Evolutionary conservation across 805 yeast species (phyloP), one percentile per base, ranked within the genome.

Genomic region (Metschnikowia baotianmanensis): DNA sequence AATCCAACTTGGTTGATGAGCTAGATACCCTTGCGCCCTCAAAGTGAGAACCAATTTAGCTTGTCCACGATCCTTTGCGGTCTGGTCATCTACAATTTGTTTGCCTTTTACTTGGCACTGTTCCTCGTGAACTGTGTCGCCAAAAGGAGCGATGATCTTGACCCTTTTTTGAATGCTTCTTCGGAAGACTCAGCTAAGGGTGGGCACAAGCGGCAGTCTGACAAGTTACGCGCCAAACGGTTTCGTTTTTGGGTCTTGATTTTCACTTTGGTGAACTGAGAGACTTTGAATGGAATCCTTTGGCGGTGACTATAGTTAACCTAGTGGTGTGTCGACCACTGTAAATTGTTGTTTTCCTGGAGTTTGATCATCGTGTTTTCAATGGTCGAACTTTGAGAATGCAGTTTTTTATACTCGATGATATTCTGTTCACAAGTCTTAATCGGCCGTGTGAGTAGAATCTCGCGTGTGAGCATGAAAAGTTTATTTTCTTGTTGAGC

Each of bases 191-290:
- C 61, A 64, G 71, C 56, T 57, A 65, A 49, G 93, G 97, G 96
- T 86, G 97, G 97, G 96, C 77, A 78, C 82, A 80, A 84, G 89
- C 79, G 98, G 98, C 96, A 84, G 96, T 91, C 99, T 91, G 99
- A 91, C 97, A 91, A 89, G 98, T 88, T 82, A 55, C 61, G 13
- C 6, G 28, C 28, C 28, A 25, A 12, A 25, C 24, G 30, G 57
- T 59, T 58, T 59, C 57, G 5, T 56, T 53, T 58, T 60, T 71
- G n/a, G n/a, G n/a, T n/a, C n/a, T n/a, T n/a, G n/a, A n/a, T n/a
- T n/a, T n/a, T n/a, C n/a, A n/a, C n/a, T n/a, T n/a, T n/a, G n/a
- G n/a, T n/a, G n/a, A n/a, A n/a, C n/a, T n/a, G n/a, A n/a, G n/a
- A n/a, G n/a, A n/a, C n/a, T n/a, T 10, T 25, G 6, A 3, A 4